Percentiles rank a stretch among this genome's conserved stretches.
phyloP scores from a whole-genome alignment of 108 stramenopile genomes.

The Cyclotella baltica region DNA sequence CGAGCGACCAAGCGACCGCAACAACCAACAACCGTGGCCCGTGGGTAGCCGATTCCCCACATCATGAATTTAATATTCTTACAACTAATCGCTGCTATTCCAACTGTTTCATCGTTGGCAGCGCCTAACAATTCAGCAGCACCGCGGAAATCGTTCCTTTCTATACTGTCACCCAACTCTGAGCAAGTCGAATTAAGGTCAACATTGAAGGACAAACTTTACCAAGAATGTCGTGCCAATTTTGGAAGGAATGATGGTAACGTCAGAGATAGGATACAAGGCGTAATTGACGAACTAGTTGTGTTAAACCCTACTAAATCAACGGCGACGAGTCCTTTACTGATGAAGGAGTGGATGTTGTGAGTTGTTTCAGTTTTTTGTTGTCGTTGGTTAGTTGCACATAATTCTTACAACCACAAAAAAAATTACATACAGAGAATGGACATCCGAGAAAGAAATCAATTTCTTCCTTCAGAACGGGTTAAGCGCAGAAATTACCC shows the following conservation, averaged over 20 bases:
- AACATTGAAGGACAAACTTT: constrained; percentile 28
- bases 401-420: too few relatives aligned
- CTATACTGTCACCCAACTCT: constrained; percentile 1
- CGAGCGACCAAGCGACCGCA: too few relatives aligned
- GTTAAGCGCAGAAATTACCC: constrained; percentile 48
- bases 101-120: constrained; percentile 4
- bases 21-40: too few relatives aligned
- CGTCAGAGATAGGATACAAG: constrained; percentile 40
- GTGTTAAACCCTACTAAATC: constrained; percentile 38
- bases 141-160: constrained; percentile 23
- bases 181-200: not conserved
- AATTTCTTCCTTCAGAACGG: constrained; percentile 62
- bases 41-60: too few relatives aligned
- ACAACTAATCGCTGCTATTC: too few relatives aligned
- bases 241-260: constrained; percentile 8
- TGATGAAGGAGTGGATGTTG: constrained; percentile 58
- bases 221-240: constrained; percentile 17
- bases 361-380: not conserved
- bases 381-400: not conserved
- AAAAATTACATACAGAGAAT: constrained; percentile 37
- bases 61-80: too few relatives aligned
- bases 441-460: constrained; percentile 76
- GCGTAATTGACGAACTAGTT: constrained; percentile 41
- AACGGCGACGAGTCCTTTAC: constrained; percentile 42
- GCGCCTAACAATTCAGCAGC: not conserved